Evolutionary conservation across 2,329 filamentous ascomycete genomes (phyloP), one percentile per base, ranked within the genome.

Genomic region (Aspergillus neotritici): DNA sequence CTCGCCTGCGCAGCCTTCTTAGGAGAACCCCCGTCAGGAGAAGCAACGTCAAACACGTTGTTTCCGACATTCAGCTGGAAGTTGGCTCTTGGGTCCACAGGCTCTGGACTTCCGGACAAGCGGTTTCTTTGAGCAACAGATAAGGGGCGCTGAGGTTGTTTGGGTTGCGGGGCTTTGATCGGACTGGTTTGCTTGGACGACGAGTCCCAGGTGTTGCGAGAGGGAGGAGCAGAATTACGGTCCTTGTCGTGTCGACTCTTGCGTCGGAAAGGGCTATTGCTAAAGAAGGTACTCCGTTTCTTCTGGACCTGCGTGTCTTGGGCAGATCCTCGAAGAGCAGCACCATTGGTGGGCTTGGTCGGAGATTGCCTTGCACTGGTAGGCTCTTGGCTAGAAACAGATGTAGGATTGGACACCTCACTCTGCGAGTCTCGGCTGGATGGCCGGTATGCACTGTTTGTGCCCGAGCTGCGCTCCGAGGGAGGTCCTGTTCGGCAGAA

Each of bases 21-120:
- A 33, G 73, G 72, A 34, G 66, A 74, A 34, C 75, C 76, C 51
- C 75, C 77, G 47, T 91, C 86, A 0, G 87, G 84, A 7, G 85
- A 85, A 10, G 86, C 85, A 8, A 98, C 91, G 44, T 94, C 83
- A 58, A 98, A 95, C 9, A 98, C 88, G 57, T 98, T 98, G 57
- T 94, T 88, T 6, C 93, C 93, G 42, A 98, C 80, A 57, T 96
- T 96, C 21, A 98, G 76, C 48, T 94, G 91, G 56, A 97, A 83
- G 63, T 86, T 95, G 31, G 91, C 89, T 49, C 93, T 84, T 43
- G 91, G 90, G 60, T 96, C 93, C 31, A 93, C 90, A 1, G 86
- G 86, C 41, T 94, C 87, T 3, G 87, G 88, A 57, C 88, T 94
- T 41, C 72, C 73, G 34, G 58, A 57, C n/a, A 45, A 52, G 14